These are phyloP conservation scores for Pycnococcus provasolii DNA, from an alignment of 139 green algal genomes.

Conservation along the genomic window DNA sequence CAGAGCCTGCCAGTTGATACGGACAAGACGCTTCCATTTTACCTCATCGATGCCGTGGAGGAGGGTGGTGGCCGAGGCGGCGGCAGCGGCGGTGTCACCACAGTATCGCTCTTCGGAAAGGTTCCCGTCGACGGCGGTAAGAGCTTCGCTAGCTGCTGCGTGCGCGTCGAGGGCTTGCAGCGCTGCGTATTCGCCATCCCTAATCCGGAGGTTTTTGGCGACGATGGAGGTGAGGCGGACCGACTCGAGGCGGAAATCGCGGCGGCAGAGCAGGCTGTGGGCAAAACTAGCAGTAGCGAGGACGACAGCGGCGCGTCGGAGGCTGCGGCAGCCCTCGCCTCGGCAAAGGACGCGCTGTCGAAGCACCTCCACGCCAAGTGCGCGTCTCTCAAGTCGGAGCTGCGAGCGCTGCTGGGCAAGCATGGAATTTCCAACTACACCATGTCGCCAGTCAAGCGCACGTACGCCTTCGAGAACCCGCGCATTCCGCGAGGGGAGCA, in stretches of 20 bases:
- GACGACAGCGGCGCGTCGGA: slow-evolving; percentile 28
- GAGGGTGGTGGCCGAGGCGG: slow-evolving; percentile 43
- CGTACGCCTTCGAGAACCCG: slow-evolving; percentile 83
- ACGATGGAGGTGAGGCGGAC: slow-evolving; percentile 38
- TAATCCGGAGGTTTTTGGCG: slow-evolving; percentile 40
- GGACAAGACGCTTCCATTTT: slow-evolving; percentile 65
- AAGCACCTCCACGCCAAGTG: slow-evolving; percentile 21
- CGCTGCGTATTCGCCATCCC: slow-evolving; percentile 73
- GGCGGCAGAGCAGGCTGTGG: background rate
- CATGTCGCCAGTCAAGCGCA: slow-evolving; percentile 75
- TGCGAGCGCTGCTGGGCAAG: slow-evolving; percentile 40
- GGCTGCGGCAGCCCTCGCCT: background rate
- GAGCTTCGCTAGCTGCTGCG: slow-evolving; percentile 45
- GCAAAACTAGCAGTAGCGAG: background rate
- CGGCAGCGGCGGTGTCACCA: background rate
- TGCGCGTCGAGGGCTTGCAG: slow-evolving; percentile 44
- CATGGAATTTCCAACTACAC: slow-evolving; percentile 53
- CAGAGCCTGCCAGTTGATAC: slow-evolving; percentile 46
- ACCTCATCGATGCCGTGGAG: slow-evolving; percentile 79
- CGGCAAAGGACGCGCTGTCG: background rate
- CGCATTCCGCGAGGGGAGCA: slow-evolving; percentile 61
- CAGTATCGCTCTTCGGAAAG: slow-evolving; percentile 89
- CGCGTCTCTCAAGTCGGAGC: slow-evolving; percentile 11
- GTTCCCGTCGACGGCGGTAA: slow-evolving; percentile 26
- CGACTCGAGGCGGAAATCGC: slow-evolving; percentile 11